Percentiles rank a stretch among this genome's conserved stretches.
These are phyloP conservation scores for Melanogaster broomeanus DNA, from an alignment of 768 basidiomycete species.

Conservation along the genomic window DNA sequence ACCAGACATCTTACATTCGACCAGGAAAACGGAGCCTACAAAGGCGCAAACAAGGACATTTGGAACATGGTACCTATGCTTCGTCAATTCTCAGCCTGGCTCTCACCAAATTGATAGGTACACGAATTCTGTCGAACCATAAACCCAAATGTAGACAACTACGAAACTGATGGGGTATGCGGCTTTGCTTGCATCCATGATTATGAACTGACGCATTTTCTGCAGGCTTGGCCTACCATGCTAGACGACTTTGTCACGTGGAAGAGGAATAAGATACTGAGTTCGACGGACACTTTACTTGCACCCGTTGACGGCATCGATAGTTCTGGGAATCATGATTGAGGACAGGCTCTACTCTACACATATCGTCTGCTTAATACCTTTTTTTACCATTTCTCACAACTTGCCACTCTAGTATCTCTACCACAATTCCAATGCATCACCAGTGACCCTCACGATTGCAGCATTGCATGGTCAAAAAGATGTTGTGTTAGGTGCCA, in stretches of 20 bases:
- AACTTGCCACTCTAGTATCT: slow-evolving; percentile 9
- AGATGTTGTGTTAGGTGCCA: too few species aligned
- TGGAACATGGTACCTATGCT: slow-evolving; percentile 72
- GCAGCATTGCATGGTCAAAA: too few species aligned
- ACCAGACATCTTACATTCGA: not conserved
- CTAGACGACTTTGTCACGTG: slow-evolving; percentile 77
- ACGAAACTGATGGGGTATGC: slow-evolving; percentile 75
- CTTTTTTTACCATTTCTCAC: not conserved
- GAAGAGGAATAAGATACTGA: slow-evolving; percentile 43
- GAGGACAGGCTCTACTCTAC: slow-evolving; percentile 9
- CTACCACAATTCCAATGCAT: too few species aligned
- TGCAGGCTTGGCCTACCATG: slow-evolving; percentile 80
- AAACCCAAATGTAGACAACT: slow-evolving; percentile 58
- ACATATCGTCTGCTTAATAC: slow-evolving; percentile 17
- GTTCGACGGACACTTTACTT: slow-evolving; percentile 1
- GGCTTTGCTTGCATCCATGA: not conserved
- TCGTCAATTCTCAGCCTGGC: not conserved
- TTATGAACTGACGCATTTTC: slow-evolving; percentile 1
- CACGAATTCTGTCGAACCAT: slow-evolving; percentile 74
- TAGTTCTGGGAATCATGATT: slow-evolving; percentile 2
- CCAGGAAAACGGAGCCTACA: slow-evolving; percentile 58
- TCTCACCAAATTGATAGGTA: slow-evolving; percentile 45
- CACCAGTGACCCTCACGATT: too few species aligned
- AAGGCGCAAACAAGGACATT: slow-evolving; percentile 80
- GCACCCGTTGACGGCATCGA: slow-evolving; percentile 1